Evolutionary conservation across 345 rosid species (phyloP), one percentile per base, ranked within the genome.

Genomic region (Aethionema arabicum): DNA sequence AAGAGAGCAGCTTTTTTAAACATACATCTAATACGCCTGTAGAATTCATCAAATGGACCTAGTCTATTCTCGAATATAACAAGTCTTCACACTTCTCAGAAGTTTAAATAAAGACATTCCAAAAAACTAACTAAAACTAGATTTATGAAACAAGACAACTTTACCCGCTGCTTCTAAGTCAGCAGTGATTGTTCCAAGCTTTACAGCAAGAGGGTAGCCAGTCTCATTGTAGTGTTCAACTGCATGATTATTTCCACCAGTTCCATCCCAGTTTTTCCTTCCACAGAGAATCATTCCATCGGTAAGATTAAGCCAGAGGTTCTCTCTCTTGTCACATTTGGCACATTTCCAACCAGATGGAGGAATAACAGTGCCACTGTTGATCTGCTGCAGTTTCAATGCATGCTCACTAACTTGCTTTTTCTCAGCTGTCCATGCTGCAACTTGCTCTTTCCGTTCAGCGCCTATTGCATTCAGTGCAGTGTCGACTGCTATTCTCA

Each of bases 211-310:
- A 37, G 99, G 98, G 64, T 85, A 88, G 59, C 85, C 76, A 16
- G 96, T 86, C 77, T 88, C 90, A 67, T 88, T 90, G 73, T 84
- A 90, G 81, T 85, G 80, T 30, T 81, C 96, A 74, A 95, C 60
- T 0, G 99, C 99, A 77, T 95, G 99, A 72, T 95, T 79, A 74
- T 95, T 95, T 49, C 98, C 99, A 49, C 96, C 99, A 76, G 81
- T 88, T 69, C 96, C 99, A 78, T 88, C 96, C 96, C 96, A 95
- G 73, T 88, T 90, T 67, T 65, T 90, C 73, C 99, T 78, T 46
- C 99, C 98, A 63, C 98, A 95, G n/a, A 90, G 91, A 66, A 88
- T 90, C 89, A 80, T 78, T 62, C 99, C 99, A 77, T 95, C 99
- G 4, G 96, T 84, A 70, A 90, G 87, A 83, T 95, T 95, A 65